A percentile compares a stretch with the other conserved stretches of the same genome.
These are phyloP conservation scores for Hyaloscypha bicolor DNA, from an alignment of 495 filamentous ascomycete genomes.

Conservation along the genomic window DNA sequence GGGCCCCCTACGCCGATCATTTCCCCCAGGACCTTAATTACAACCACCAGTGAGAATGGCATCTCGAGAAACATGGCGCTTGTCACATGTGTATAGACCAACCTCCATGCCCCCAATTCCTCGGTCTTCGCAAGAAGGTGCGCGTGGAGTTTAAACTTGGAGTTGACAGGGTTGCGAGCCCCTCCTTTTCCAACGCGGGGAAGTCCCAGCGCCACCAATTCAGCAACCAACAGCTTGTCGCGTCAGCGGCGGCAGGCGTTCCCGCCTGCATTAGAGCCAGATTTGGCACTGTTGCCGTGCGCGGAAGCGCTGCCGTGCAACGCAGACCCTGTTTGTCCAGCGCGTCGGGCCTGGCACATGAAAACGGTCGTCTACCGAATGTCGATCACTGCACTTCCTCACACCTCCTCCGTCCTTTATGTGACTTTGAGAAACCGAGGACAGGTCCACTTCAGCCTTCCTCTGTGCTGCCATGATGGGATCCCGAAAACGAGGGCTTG, in stretches of 20 bases:
- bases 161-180: neutral
- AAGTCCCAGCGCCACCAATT: neutral
- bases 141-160: neutral
- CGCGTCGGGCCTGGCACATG: neutral
- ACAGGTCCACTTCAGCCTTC: neutral
- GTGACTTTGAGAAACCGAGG: neutral
- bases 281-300: neutral
- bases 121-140: neutral
- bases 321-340: too few relatives aligned
- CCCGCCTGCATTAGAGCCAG: neutral
- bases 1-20: neutral
- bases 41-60: neutral
- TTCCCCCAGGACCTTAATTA: neutral
- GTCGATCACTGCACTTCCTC: neutral
- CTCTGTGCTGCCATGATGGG: neutral
- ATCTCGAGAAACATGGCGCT: neutral
- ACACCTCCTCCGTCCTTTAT: neutral
- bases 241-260: neutral
- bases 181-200: neutral
- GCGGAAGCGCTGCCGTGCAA: too few relatives aligned
- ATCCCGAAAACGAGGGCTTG: neutral
- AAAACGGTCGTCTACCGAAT: neutral
- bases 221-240: neutral
- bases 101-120: neutral
- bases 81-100: neutral